Evolutionary conservation across 2,329 filamentous ascomycete species (phyloP), one percentile per base, ranked within the genome.

Genomic region (Diaporthe vaccinii): DNA sequence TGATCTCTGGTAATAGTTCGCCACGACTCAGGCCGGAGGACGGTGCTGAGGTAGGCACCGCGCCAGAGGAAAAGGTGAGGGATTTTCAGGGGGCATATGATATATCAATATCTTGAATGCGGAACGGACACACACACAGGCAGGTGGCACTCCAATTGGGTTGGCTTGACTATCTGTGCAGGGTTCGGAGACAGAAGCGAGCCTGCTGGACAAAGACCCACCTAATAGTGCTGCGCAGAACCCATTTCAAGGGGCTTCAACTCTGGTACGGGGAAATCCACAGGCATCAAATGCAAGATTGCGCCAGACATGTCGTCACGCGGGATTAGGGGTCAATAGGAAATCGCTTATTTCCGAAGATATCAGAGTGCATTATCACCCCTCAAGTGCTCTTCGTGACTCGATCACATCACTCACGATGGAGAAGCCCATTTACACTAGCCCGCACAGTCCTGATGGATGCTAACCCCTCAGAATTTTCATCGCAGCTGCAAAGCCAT

Each of bases 41-140:
- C 25, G 59, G 28, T 46, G 59, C 39, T 22, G 59, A 31, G 41
- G 59, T 65, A 46, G 25, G 39, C 59, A 46, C n/a, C 39, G 39
- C 59, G n/a, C n/a, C 39, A 65, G 36, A 31, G 25, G 31, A 46
- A 34, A 5, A n/a, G 59, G 44, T 25, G 8, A 44, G 9, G 41
- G 59, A 46, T 65, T 28, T 46, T 65, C 59, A 65, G 59, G 59
- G 39, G 59, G 39, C 59, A 41, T 65, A 28, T 65, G 59, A 65
- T 65, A 46, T 65, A 46, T 46, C 59, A 65, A 41, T 46, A 65
- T 44, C 36, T 65, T 34, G 39, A 1, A 22, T 4, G 41, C 59
- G 25, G 9, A 22, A 31, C 59, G 59, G 59, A n/a, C 17, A 34
- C 39, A 46, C n/a, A 65, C 59, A 62, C 41, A 20, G n/a, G 39